phyloP scores from a whole-genome alignment of 2,329 filamentous ascomycete species.

The Venturia carpophila region DNA sequence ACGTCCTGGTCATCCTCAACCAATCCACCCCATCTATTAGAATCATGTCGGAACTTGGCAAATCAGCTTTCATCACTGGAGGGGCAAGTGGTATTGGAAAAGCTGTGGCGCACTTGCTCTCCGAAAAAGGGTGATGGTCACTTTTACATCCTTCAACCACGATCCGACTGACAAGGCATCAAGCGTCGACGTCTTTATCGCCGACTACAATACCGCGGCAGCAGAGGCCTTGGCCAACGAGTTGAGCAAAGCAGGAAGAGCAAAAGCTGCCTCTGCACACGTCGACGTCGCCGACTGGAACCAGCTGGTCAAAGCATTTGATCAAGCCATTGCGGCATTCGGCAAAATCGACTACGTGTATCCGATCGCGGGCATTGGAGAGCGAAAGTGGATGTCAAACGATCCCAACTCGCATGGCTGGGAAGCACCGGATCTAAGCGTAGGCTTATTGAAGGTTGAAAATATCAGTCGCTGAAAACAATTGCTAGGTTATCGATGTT shows the following conservation, averaged over 20 bases:
- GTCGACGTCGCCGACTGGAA: conserved; percentile 15
- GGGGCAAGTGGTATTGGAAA: conserved; percentile 16
- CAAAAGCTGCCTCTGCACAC: background rate
- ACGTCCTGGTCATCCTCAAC: too few relatives aligned
- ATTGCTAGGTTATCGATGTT: conserved; percentile 30
- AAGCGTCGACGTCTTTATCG: conserved; percentile 15
- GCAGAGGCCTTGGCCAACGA: background rate
- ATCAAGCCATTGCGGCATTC: conserved; percentile 4
- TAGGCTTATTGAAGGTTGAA: background rate
- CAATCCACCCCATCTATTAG: background rate
- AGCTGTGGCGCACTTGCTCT: conserved; percentile 15
- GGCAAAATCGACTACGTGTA: conserved; percentile 16
- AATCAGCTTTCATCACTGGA: conserved; percentile 15
- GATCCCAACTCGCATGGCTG: conserved; percentile 25
- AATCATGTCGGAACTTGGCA: conserved; percentile 3
- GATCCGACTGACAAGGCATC: background rate
- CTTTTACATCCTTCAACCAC: background rate
- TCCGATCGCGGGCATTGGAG: conserved; percentile 18
- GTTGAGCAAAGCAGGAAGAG: background rate
- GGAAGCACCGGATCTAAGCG: conserved; percentile 32
- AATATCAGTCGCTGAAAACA: background rate
- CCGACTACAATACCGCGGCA: conserved; percentile 8
- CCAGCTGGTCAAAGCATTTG: conserved; percentile 12
- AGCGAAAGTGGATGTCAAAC: conserved; percentile 30
- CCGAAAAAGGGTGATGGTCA: conserved; percentile 14